phyloP scores from a whole-genome alignment of 352 stramenopile genomes.

The Thalassiosira exigua region DNA sequence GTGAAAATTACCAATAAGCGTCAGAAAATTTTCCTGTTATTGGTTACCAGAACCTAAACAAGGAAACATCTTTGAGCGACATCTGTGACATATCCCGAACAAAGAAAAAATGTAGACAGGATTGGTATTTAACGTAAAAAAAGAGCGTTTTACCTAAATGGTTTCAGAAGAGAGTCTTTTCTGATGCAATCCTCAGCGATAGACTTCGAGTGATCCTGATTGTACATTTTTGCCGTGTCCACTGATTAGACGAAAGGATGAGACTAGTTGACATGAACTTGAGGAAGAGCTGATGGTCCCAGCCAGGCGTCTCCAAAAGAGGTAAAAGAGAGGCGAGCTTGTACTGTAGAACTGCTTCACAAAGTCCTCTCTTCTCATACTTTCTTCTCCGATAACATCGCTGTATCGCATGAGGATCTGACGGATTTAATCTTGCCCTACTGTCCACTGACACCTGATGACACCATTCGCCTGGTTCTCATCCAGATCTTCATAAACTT shows the following conservation, averaged over 20 bases:
- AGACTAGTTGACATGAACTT: constrained; percentile 4
- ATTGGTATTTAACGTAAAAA: too few species aligned
- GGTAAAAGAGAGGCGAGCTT: background rate
- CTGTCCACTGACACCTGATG: background rate
- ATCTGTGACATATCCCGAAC: too few species aligned
- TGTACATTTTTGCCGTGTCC: background rate
- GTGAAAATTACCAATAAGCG: too few species aligned
- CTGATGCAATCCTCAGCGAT: too few species aligned
- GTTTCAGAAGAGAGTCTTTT: too few species aligned
- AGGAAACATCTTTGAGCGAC: too few species aligned
- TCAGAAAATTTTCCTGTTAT: too few species aligned
- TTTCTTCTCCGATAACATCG: background rate
- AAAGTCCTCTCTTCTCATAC: background rate
- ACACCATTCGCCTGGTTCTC: background rate
- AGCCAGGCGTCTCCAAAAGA: background rate
- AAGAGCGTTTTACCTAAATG: too few species aligned
- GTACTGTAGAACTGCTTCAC: background rate
- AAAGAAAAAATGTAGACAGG: too few species aligned
- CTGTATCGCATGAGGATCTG: background rate
- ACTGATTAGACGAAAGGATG: background rate
- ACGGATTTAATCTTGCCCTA: background rate
- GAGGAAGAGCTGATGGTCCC: background rate
- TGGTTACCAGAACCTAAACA: too few species aligned
- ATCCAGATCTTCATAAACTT: background rate
- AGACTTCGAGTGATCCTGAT: background rate